Conservation (phyloP, 2,329 filamentous ascomycete species). For the Penicillium sp. region DNA sequence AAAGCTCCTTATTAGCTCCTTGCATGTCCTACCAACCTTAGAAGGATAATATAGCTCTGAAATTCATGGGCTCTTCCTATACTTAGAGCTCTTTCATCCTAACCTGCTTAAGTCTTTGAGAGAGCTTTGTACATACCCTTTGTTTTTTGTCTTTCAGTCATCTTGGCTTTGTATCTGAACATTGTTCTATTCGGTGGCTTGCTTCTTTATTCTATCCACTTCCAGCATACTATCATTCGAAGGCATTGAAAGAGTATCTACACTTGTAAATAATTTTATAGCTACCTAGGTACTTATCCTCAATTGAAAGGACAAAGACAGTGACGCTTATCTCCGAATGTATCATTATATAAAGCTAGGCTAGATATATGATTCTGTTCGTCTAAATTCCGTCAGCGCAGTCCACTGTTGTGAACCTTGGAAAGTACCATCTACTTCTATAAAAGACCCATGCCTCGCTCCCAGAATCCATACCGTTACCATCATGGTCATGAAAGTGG, state of each 20-base stretch:
- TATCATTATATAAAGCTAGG: not conserved
- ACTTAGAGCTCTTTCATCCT: not conserved
- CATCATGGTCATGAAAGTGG: not conserved
- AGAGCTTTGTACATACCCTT: not conserved
- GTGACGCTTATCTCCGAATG: not conserved
- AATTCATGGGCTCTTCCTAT: no score
- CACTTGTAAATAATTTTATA: not conserved
- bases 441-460: not conserved
- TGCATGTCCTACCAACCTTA: no score
- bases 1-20: no score
- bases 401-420: no score
- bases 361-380: not conserved
- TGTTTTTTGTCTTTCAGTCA: not conserved
- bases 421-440: not conserved
- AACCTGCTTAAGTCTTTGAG: not conserved
- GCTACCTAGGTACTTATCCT: not conserved
- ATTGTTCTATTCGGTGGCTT: not conserved
- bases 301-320: not conserved
- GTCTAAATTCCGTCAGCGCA: no score
- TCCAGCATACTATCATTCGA: not conserved
- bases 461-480: not conserved
- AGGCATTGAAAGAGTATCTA: not conserved
- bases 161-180: not conserved
- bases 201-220: not conserved
- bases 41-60: no score